These are phyloP conservation scores for Hymenoscyphus scutula DNA, from an alignment of 2,329 filamentous ascomycete species.

Conservation along the genomic window DNA sequence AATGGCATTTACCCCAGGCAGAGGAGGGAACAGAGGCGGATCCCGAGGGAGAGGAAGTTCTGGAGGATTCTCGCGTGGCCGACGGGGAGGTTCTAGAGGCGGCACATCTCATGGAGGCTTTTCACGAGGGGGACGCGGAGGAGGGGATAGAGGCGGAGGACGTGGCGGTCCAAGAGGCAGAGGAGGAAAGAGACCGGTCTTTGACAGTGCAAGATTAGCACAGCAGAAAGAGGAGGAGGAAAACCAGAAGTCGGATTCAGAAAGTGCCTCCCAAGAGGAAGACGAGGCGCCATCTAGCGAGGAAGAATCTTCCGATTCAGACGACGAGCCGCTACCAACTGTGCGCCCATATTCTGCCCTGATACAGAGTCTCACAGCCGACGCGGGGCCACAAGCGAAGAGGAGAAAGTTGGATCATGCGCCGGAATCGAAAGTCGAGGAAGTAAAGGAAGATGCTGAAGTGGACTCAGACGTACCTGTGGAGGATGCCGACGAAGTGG, in stretches of 20 bases:
- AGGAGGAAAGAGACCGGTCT: constrained; percentile 41
- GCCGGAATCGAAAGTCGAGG: constrained; percentile 18
- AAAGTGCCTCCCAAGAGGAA: constrained; percentile 40
- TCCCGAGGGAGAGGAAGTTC: constrained; percentile 22
- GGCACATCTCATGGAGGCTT: constrained; percentile 9
- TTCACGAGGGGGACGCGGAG: constrained; percentile 30
- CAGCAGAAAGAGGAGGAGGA: constrained; percentile 42
- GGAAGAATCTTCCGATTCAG: constrained; percentile 47
- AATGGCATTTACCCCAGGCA: constrained; percentile 25
- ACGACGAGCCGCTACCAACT: constrained; percentile 38
- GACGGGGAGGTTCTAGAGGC: constrained; percentile 27
- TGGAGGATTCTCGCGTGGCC: constrained; percentile 29
- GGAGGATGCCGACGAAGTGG: constrained; percentile 41
- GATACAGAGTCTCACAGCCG: constrained; percentile 54
- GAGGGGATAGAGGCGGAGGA: constrained; percentile 27
- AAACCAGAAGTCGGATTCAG: constrained; percentile 34
- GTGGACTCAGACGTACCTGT: not conserved
- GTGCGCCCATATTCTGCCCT: constrained; percentile 56
- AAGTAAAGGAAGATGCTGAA: constrained; percentile 13
- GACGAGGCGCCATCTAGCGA: constrained; percentile 43
- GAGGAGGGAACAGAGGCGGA: constrained; percentile 32
- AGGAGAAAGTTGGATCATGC: constrained; percentile 52
- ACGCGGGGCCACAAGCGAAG: constrained; percentile 49
- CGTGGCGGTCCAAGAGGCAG: constrained; percentile 33
- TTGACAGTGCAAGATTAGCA: constrained; percentile 47